phyloP scores from a whole-genome alignment of 2,329 filamentous ascomycete genomes.

The Cercospora sesami region DNA sequence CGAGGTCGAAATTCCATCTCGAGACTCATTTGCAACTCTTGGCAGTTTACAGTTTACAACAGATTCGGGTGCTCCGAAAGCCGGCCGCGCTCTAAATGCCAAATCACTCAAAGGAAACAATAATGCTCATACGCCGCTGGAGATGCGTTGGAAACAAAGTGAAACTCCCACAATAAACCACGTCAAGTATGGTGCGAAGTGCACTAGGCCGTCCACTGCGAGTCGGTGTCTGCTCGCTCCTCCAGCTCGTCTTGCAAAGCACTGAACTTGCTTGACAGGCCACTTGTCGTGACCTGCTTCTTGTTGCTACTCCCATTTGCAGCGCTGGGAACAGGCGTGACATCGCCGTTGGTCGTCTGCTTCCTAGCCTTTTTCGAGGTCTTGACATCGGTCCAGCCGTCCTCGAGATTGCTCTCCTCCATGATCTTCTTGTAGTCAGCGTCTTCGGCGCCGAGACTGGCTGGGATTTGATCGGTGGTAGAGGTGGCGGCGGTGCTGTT shows the following conservation, averaged over 20 bases:
- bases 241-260: conserved; percentile 1
- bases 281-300: conserved; percentile 22
- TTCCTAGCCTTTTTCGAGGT: conserved; percentile 57
- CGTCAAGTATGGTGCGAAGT: background rate
- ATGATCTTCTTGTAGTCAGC: conserved; percentile 58
- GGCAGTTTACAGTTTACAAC: background rate
- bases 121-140: background rate
- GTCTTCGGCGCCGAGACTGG: conserved; percentile 56
- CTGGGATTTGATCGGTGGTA: conserved; percentile 39
- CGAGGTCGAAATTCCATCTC: background rate
- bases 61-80: background rate
- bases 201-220: conserved; percentile 1
- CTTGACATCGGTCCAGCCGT: conserved; percentile 62
- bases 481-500: conserved; percentile 43
- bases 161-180: background rate
- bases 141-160: conserved; percentile 1
- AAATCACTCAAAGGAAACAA: background rate
- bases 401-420: conserved; percentile 51
- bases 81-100: background rate
- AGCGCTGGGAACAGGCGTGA: conserved; percentile 19
- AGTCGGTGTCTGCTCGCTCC: background rate
- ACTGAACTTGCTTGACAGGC: conserved; percentile 2
- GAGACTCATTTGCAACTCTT: background rate
- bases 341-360: conserved; percentile 23
- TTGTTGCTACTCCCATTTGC: conserved; percentile 5